Conservation (phyloP, 352 stramenopile genomes). For the Pythium guiyangense region DNA sequence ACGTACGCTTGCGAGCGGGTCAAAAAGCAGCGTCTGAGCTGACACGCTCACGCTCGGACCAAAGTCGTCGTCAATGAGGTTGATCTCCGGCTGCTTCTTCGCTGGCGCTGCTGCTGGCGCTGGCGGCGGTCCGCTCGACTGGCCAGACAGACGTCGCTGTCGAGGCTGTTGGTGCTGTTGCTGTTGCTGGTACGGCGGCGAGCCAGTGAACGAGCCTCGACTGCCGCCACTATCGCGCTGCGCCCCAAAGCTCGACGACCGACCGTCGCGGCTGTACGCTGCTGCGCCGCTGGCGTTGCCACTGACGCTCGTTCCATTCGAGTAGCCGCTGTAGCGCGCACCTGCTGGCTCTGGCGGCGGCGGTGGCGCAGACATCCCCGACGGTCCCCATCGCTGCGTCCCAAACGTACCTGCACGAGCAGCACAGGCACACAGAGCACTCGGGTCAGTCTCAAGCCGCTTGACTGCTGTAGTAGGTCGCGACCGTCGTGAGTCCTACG, state of each 20-base stretch:
- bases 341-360: conserved; percentile 16
- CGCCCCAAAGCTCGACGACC: conserved; percentile 12
- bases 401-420: conserved; percentile 66
- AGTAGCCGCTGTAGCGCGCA: too few relatives aligned
- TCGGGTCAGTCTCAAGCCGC: too few relatives aligned
- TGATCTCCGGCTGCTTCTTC: conserved; percentile 62
- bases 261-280: conserved; percentile 6
- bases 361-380: conserved; percentile 31
- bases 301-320: neutral
- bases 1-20: too few relatives aligned
- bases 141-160: neutral
- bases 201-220: conserved; percentile 18
- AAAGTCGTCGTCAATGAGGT: conserved; percentile 76
- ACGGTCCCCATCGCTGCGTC: conserved; percentile 62
- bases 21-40: too few relatives aligned
- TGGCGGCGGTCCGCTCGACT: conserved; percentile 1
- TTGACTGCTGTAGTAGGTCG: too few relatives aligned
- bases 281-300: conserved; percentile 1
- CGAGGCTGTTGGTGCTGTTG: conserved; percentile 20
- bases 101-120: conserved; percentile 1
- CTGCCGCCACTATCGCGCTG: conserved; percentile 16
- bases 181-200: conserved; percentile 13
- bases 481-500: too few relatives aligned
- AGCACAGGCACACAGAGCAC: too few relatives aligned
- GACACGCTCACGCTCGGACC: too few relatives aligned